A percentile compares a stretch with the other conserved stretches of the same genome.
Conservation (phyloP, 306 rosid genomes). For the Malus asiatica region DNA sequence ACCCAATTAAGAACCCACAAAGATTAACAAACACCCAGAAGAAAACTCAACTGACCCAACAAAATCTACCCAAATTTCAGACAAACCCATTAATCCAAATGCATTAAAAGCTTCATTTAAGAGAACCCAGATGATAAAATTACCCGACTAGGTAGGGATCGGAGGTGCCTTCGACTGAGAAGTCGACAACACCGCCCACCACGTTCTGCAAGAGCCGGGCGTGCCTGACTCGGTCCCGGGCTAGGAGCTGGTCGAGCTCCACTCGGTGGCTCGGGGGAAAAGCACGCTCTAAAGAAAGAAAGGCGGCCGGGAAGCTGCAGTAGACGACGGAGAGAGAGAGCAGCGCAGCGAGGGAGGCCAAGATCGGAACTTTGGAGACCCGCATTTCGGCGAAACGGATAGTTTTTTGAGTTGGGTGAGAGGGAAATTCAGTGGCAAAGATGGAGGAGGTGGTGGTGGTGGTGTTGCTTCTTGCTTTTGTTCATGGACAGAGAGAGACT, state of each 20-base stretch:
- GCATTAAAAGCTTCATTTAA: neutral
- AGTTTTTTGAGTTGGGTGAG: constrained; percentile 4
- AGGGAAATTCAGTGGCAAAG: constrained; percentile 16
- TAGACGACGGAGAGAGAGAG: constrained; percentile 29
- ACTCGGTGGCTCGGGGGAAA: constrained; percentile 39
- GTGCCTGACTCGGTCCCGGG: constrained; percentile 65
- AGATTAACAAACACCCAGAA: neutral
- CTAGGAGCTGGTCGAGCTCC: constrained; percentile 48
- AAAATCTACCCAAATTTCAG: neutral
- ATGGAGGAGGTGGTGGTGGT: constrained; percentile 19
- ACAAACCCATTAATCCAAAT: constrained; percentile 17
- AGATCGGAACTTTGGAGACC: constrained; percentile 21
- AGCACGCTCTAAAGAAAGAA: constrained; percentile 57
- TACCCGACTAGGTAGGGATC: constrained; percentile 74
- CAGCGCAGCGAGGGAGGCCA: constrained; percentile 15
- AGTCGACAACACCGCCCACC: constrained; percentile 59
- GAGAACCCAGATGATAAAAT: constrained; percentile 23
- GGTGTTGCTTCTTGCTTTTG: constrained; percentile 13
- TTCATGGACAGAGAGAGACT: constrained; percentile 24
- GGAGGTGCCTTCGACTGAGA: constrained; percentile 72
- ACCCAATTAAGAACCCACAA: neutral
- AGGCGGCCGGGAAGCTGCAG: constrained; percentile 29
- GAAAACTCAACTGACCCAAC: neutral
- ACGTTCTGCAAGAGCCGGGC: constrained; percentile 57
- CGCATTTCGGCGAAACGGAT: constrained; percentile 34